Conservation (phyloP, 129 eudicot genomes). For the Chrysanthemum makinoi region DNA sequence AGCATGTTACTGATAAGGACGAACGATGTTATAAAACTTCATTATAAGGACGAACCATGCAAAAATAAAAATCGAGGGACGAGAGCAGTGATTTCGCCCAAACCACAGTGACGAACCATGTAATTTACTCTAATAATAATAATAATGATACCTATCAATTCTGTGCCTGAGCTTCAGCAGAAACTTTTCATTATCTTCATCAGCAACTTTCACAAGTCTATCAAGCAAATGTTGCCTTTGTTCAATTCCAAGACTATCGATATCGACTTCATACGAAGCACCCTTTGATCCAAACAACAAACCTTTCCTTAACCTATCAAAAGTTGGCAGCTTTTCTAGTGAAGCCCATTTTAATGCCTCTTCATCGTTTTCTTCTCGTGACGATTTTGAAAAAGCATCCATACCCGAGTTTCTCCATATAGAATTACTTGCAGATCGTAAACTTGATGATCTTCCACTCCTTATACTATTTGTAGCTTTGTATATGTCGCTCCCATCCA, state of each 20-base stretch:
- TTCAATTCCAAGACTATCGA: slow-evolving; percentile 49
- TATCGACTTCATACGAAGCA: slow-evolving; percentile 50
- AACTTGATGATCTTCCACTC: slow-evolving; percentile 35
- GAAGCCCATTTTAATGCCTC: slow-evolving; percentile 94
- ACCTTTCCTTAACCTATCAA: slow-evolving; percentile 72
- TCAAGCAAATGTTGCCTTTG: slow-evolving; percentile 55
- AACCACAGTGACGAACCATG: no score
- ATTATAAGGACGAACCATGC: no score
- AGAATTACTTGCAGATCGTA: slow-evolving; percentile 45
- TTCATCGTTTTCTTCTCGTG: slow-evolving; percentile 75
- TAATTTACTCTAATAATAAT: no score
- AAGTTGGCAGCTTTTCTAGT: slow-evolving; percentile 80
- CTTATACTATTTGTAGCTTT: slow-evolving; percentile 35
- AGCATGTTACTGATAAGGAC: no score
- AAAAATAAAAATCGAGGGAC: no score
- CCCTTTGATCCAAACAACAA: slow-evolving; percentile 58
- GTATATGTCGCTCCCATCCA: slow-evolving; percentile 41
- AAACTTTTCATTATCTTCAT: slow-evolving; percentile 79
- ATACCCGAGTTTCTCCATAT: slow-evolving; percentile 49
- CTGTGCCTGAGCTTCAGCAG: slow-evolving; percentile 63
- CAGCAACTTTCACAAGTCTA: slow-evolving; percentile 59
- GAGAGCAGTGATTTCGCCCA: no score
- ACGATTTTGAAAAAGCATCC: slow-evolving; percentile 57
- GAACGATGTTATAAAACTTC: no score
- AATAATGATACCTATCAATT: slow-evolving; percentile 40